A percentile compares a stretch with the other conserved stretches of the same genome.
Evolutionary conservation across 2,329 filamentous ascomycete genomes (phyloP).

Genomic region (Teratosphaeria zuluensis): DNA sequence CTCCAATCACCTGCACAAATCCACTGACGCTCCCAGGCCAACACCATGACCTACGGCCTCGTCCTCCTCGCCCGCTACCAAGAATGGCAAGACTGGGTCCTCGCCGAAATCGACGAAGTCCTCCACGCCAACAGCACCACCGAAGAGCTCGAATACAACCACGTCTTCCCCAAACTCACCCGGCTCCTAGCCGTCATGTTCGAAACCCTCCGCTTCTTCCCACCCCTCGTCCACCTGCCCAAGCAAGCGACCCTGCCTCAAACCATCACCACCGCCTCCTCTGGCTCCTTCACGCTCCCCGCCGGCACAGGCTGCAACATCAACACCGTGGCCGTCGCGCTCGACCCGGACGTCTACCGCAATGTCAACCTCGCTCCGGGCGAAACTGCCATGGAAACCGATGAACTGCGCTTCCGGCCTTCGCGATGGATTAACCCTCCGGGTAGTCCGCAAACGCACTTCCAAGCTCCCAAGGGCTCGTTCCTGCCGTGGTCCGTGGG

Average conservation of each 20-base stretch:
- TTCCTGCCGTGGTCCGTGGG: slow-evolving; percentile 43
- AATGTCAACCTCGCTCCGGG: slow-evolving; percentile 11
- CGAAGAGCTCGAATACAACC: slow-evolving; percentile 32
- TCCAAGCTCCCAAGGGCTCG: slow-evolving; percentile 30
- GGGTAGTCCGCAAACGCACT: slow-evolving; percentile 13
- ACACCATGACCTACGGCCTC: slow-evolving; percentile 42
- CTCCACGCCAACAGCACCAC: slow-evolving; percentile 15
- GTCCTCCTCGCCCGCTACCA: slow-evolving; percentile 38
- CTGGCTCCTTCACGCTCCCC: slow-evolving; percentile 23
- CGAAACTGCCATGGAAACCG: slow-evolving; percentile 7
- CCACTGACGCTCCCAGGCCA: slow-evolving; percentile 26
- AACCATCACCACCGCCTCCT: slow-evolving; percentile 20
- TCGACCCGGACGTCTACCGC: slow-evolving; percentile 13
- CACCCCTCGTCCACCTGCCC: slow-evolving; percentile 30
- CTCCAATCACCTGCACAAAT: slow-evolving; percentile 17
- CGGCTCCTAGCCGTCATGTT: slow-evolving; percentile 43
- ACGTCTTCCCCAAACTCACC: slow-evolving; percentile 34
- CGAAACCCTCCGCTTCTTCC: slow-evolving; percentile 37
- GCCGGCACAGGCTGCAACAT: slow-evolving; percentile 28
- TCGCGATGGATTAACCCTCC: slow-evolving; percentile 30
- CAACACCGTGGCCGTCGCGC: slow-evolving; percentile 26
- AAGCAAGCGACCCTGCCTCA: slow-evolving; percentile 25
- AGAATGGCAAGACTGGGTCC: slow-evolving; percentile 43
- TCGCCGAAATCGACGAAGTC: slow-evolving; percentile 38
- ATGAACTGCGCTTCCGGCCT: slow-evolving; percentile 31